Evolutionary conservation across 2,329 filamentous ascomycete species (phyloP), one percentile per base, ranked within the genome.

Genomic region (Didymella lethalis): DNA sequence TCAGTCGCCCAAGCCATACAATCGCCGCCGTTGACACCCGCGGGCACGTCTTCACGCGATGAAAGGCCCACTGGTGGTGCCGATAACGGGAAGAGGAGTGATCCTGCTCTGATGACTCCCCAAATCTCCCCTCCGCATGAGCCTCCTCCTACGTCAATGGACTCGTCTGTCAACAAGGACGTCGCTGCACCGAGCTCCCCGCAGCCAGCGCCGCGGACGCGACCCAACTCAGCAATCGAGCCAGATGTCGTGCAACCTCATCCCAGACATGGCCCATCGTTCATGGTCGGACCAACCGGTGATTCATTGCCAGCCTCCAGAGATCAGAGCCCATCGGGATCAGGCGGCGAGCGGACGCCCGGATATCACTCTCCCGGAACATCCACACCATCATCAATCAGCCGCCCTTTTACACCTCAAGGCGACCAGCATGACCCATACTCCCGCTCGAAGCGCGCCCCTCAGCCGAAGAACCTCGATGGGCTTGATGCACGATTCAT

Each of bases 21-120:
- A 67, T 96, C 93, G 11, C 94, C 94, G 65, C 93, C 93, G 41
- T 84, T 98, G 51, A 97, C 93, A 12, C 94, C 94, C 18, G 88
- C 92, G 54, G 93, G 88, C 50, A 94, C 92, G 43, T 81, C 83
- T 64, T 86, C 85, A 52, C 81, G 82, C 66, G 87, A 87, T 72
- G 82, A 72, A 68, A 80, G 74, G 65, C 49, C 69, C 31, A 58
- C 44, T 23, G 66, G 66, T 69, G 69, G 70, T 65, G 67, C 76
- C 71, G 60, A 75, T 73, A 59, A 71, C 48, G 73, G 65, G 53
- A 76, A 71, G 62, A 78, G 74, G 41, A 76, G 75, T 40, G 78
- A 80, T 47, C 77, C 81, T 40, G 78, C 82, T 60, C 83, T 86
- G 55, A 83, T 86, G 74, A 86, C 84, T 45, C 84, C 84, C 2